Evolutionary conservation across 148 eudicot genomes (phyloP), one percentile per base, ranked within the genome.

Genomic region (Heliamphora exappendiculata): DNA sequence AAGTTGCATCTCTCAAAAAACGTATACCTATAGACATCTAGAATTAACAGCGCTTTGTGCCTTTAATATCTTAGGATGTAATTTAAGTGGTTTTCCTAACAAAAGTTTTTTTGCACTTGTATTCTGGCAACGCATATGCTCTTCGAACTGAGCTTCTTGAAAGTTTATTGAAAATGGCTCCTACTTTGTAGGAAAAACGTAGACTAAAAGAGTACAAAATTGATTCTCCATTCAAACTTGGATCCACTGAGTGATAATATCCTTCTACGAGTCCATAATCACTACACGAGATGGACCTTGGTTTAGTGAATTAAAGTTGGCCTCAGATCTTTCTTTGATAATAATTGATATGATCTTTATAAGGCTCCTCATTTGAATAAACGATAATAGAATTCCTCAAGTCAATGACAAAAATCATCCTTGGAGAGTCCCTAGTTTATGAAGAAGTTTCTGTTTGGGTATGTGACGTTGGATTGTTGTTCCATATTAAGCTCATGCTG

Each of bases 141-240:
- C 96, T 95, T 44, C 93, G 96, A 55, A 80, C 97, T 67, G 99
- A 95, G 75, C 91, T 92, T 72, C 91, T 95, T 73, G 99, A 95
- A 82, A 87, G 93, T 86, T 85, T 95, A 74, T 78, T 87, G 72
- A 95, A 93, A 81, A 93, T 92, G 99, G 97, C 97, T 58, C 99
- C 99, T 9, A 86, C 93, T 3, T 93, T 93, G 79, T 96, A 95
- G 81, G 99, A 93, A 84, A 98, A 93, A 76, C 80, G 94, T 70
- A 95, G 89, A 72, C 85, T 95, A 24, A 93, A 88, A 82, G 98
- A 91, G 53, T 88, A 91, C 80, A 84, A 90, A 81, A 97, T 89
- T 78, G 94, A 88, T 85, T 93, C 94, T 12, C 97, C 98, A 9
- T 76, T 82, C 81, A 95, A 95, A 86, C 96, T 95, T 64, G 96